A percentile compares a stretch with the other conserved stretches of the same genome.
These are phyloP conservation scores for Margaritispora aquatica DNA, from an alignment of 495 filamentous ascomycete species.

Conservation along the genomic window DNA sequence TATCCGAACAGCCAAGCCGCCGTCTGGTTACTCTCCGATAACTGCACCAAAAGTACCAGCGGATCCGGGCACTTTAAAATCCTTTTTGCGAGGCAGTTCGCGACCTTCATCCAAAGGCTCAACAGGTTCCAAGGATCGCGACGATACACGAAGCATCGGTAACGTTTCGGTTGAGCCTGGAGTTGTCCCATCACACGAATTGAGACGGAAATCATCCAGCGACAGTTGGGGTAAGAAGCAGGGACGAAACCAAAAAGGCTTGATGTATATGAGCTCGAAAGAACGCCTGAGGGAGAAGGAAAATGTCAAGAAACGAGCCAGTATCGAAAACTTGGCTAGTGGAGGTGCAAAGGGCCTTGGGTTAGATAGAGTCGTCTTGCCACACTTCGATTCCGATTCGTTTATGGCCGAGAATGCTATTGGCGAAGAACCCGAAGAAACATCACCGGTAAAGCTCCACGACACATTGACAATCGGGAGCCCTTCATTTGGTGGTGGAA, in stretches of 20 bases:
- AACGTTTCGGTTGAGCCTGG: slow-evolving; percentile 52
- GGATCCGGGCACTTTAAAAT: slow-evolving; percentile 29
- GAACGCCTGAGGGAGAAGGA: slow-evolving; percentile 49
- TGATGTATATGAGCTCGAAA: slow-evolving; percentile 57
- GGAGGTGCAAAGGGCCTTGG: slow-evolving; percentile 25
- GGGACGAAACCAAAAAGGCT: slow-evolving; percentile 39
- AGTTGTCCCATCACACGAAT: slow-evolving; percentile 30
- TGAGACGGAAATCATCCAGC: slow-evolving; percentile 40
- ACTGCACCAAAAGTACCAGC: slow-evolving; percentile 56
- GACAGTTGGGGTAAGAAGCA: slow-evolving; percentile 50
- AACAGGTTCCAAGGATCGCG: slow-evolving; percentile 36
- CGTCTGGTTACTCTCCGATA: slow-evolving; percentile 61
- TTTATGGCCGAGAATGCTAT: slow-evolving; percentile 47
- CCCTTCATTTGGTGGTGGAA: slow-evolving; percentile 25
- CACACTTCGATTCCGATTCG: slow-evolving; percentile 29
- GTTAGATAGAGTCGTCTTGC: slow-evolving; percentile 18
- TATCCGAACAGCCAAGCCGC: slow-evolving; percentile 79
- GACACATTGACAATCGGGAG: slow-evolving; percentile 12
- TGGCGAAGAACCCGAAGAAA: slow-evolving; percentile 38
- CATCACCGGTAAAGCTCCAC: slow-evolving; percentile 7
- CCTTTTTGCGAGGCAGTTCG: slow-evolving; percentile 35
- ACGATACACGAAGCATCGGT: slow-evolving; percentile 52
- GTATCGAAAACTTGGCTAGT: slow-evolving; percentile 22
- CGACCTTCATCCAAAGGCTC: slow-evolving; percentile 48
- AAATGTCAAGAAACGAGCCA: slow-evolving; percentile 41